Evolutionary conservation across 2,329 filamentous ascomycete species (phyloP), one percentile per base, ranked within the genome.

Genomic region (Curvularia sp.): DNA sequence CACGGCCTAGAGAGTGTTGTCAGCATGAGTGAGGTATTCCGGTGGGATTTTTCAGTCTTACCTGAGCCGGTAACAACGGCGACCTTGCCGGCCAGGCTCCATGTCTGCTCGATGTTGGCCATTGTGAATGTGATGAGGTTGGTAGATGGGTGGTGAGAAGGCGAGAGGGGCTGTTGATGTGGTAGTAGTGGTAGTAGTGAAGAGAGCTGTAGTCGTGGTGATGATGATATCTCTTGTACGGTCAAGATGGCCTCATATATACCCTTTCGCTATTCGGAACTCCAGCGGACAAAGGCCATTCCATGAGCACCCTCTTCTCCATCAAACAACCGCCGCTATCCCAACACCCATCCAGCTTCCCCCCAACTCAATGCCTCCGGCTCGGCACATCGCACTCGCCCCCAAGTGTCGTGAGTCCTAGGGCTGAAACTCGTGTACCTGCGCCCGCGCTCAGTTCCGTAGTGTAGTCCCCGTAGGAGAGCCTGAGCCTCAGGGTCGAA

Each of bases 81-180:
- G 69, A 83, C 80, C 75, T 83, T 83, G 77, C 81, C 81, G 73
- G 82, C 80, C 56, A 83, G 76, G 75, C 80, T 81, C 76, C 80
- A 82, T 68, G 77, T 81, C 63, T 80, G 78, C 66, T 79, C 72
- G 53, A 75, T 74, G 60, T 68, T 62, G 56, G 76, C 70, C 76
- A 78, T 79, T 78, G 63, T 74, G 70, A 65, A 63, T 70, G 46
- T 61, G 55, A 39, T 55, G 60, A 60, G 8, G 34, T 36, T 18
- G 6, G 7, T 36, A 18, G 9, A n/a, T 56, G 57, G 57, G 52
- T 59, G 50, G 38, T 59, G 56, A 46, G n/a, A 41, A n/a, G 43
- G 47, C 27, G 43, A 36, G 51, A 49, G 49, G 21, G 28, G 43
- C 10, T 21, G 43, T 21, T 34, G 39, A 53, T 18, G 36, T 18